Evolutionary conservation across 257 asterid species (phyloP), one percentile per base, ranked within the genome.

Genomic region (Rehmannia glutinosa): DNA sequence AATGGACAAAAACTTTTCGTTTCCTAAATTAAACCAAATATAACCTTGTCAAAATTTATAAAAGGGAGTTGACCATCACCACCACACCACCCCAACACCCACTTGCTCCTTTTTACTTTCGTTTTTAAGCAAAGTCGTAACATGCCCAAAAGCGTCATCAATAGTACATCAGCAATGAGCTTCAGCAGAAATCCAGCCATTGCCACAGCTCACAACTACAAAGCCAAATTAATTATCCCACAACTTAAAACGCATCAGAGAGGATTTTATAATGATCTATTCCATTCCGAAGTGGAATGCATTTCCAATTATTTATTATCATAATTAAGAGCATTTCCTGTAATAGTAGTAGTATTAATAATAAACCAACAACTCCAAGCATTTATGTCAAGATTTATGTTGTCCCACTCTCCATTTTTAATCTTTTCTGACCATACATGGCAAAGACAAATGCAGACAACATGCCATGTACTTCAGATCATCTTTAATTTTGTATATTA

Each of bases 91-190:
- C 1, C 8, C 8, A 5, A 32, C 24, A 4, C 13, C 43, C 41
- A 55, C 62, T 55, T 55, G 62, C 1, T 4, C n/a, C 0, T 47
- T 6, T 32, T 32, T 8, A 32, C 6, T 23, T 25, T 6, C 0
- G 5, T 27, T 49, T 6, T 55, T 28, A 2, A 55, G 49, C n/a
- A 20, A 59, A 59, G 49, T 38, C 50, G 49, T 59, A 56, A 72
- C 43, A 55, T 72, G 72, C 49, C 3, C 20, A 65, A 64, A 8
- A 56, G 16, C 68, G 72, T 72, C 77, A 72, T 32, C 45, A 61
- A 15, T 9, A 8, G 0, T 52, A 42, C 74, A 32, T 74, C 74
- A 68, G 35, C 78, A 73, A 35, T 27, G 24, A 25, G 24, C n/a
- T 57, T 32, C 45, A 33, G 8, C 17, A 21, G 7, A 33, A 24